A percentile compares a stretch with the other conserved stretches of the same genome.
These are phyloP conservation scores for Coniochaeta pulveracea DNA, from an alignment of 2,329 filamentous ascomycete species.

Conservation along the genomic window DNA sequence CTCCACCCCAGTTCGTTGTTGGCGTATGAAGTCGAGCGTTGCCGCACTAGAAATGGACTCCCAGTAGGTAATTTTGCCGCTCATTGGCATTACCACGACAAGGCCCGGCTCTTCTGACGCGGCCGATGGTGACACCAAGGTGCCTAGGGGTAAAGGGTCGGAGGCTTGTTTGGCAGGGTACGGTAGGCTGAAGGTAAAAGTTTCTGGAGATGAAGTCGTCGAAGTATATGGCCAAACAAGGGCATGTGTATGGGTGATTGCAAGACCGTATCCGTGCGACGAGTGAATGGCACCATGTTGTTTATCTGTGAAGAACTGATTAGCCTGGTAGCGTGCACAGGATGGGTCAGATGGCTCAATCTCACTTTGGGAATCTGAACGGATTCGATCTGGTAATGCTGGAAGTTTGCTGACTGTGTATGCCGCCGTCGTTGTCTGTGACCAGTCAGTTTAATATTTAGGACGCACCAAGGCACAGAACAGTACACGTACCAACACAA, in stretches of 20 bases:
- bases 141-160: constrained; percentile 70
- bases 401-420: constrained; percentile 81
- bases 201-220: constrained; percentile 58
- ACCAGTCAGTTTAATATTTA: constrained; percentile 12
- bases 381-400: constrained; percentile 67
- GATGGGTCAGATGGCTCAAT: constrained; percentile 5
- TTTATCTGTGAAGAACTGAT: constrained; percentile 33
- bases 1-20: constrained; percentile 72
- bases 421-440: constrained; percentile 69
- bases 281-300: constrained; percentile 57
- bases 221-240: constrained; percentile 82
- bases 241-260: constrained; percentile 70
- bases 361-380: constrained; percentile 54
- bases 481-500: constrained; percentile 55
- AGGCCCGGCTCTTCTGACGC: constrained; percentile 74
- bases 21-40: constrained; percentile 70
- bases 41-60: constrained; percentile 87
- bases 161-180: constrained; percentile 53
- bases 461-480: constrained; percentile 7
- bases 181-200: constrained; percentile 70
- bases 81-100: constrained; percentile 73
- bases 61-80: constrained; percentile 85
- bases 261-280: constrained; percentile 62
- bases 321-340: constrained; percentile 6
- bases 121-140: constrained; percentile 69